These are phyloP conservation scores for Tubosaeta sp. DNA, from an alignment of 768 basidiomycete genomes.

Conservation along the genomic window DNA sequence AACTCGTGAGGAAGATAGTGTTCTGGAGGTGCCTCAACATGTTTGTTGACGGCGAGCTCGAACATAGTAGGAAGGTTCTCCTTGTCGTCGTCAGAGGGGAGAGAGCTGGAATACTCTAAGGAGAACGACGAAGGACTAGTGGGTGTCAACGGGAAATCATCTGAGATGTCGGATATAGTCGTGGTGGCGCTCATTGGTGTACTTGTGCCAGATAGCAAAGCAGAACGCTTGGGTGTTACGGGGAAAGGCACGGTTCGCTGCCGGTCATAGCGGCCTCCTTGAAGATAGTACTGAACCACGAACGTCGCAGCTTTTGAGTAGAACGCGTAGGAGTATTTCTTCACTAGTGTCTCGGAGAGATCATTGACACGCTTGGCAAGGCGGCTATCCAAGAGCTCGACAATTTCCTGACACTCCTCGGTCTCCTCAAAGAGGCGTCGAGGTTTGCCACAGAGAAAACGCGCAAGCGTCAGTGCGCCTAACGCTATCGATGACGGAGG, in stretches of 20 bases:
- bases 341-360: constrained; percentile 91
- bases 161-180: constrained; percentile 68
- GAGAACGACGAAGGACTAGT: constrained; percentile 56
- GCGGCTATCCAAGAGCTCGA: constrained; percentile 80
- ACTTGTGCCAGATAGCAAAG: constrained; percentile 46
- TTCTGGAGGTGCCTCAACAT: constrained; percentile 63
- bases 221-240: constrained; percentile 50
- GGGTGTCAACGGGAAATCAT: constrained; percentile 82
- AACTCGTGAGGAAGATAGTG: constrained; percentile 80
- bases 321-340: constrained; percentile 97
- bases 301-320: constrained; percentile 94
- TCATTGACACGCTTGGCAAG: constrained; percentile 87
- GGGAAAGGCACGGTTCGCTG: constrained; percentile 50
- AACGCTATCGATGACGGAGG: constrained; percentile 82
- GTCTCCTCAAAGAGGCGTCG: constrained; percentile 82
- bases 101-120: constrained; percentile 52
- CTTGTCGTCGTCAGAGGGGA: constrained; percentile 69
- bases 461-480: constrained; percentile 85
- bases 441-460: constrained; percentile 79
- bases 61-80: constrained; percentile 72
- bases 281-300: constrained; percentile 90
- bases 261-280: constrained; percentile 70
- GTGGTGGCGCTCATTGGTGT: constrained; percentile 77
- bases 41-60: constrained; percentile 71
- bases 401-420: constrained; percentile 76